Evolutionary conservation across 495 filamentous ascomycete species (phyloP), one percentile per base, ranked within the genome.

Genomic region (Daldinia concentrica): DNA sequence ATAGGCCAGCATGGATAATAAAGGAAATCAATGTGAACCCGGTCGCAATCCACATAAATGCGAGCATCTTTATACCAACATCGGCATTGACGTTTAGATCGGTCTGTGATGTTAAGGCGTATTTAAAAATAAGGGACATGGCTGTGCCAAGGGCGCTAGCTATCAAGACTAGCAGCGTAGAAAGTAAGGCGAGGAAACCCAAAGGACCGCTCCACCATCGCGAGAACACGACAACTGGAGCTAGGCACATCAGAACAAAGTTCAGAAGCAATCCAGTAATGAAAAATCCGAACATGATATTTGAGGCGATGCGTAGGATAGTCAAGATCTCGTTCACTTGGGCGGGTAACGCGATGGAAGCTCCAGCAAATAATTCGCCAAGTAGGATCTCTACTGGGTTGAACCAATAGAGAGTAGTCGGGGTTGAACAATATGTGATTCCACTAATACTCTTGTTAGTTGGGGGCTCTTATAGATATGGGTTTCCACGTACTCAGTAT

Each of bases 201-300:
- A 82, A 62, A 14, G 77, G 79, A 15, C 83, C 68, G 65, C 81
- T 82, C 80, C 81, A 82, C 83, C 83, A 85, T 30, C 81, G 81
- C 30, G 83, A 82, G 29, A 72, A 75, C 27, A 84, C 55, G 66
- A 79, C 83, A 1, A 85, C 58, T 4, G 81, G 81, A 1, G 82
- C 76, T 22, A 78, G 56, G 36, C 80, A 69, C 26, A 86, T 74
- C 68, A 91, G 81, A 58, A 95, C 72, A 58, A 91, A 89, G 71
- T 85, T 87, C 58, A 96, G 81, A 58, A 91, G 82, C 43, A 88
- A 80, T 8, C 88, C 88, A 1, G 89, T 84, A 6, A 98, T 75
- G 82, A 95, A 97, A 78, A 95, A 89, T 59, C 86, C 93, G 77
- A 96, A 97, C 93, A 98, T 97, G 84, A 91, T 89, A 71, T 94